Conservation (phyloP, 345 rosid species). For the Hibiscus mutabilis region DNA sequence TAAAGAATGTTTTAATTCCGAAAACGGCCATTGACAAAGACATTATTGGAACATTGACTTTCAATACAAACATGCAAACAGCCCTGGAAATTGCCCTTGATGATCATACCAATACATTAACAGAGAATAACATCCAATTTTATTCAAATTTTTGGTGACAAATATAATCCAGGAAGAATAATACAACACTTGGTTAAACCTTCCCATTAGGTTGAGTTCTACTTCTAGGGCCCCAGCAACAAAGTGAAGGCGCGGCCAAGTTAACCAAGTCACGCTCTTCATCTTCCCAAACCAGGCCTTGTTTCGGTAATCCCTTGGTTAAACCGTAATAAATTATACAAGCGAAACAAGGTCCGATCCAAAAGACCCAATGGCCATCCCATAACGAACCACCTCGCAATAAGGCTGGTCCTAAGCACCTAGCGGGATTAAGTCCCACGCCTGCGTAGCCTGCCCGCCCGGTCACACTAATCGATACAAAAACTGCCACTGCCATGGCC, state of each 20-base stretch:
- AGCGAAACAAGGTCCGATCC: constrained; percentile 40
- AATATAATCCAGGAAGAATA: neutral
- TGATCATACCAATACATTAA: neutral
- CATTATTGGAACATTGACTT: no score
- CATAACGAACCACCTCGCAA: constrained; percentile 38
- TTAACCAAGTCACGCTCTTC: neutral
- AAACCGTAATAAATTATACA: constrained; percentile 25
- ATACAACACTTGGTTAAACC: neutral
- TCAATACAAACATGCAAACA: no score
- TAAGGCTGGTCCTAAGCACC: constrained; percentile 44
- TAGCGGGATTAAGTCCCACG: constrained; percentile 40
- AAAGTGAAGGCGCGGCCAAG: neutral
- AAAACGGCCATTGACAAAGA: no score
- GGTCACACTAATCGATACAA: constrained; percentile 36
- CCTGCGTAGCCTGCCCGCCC: constrained; percentile 27
- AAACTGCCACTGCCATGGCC: constrained; percentile 25
- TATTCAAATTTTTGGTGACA: neutral
- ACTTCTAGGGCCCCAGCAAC: neutral
- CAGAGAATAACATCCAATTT: neutral
- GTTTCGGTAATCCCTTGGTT: constrained; percentile 16
- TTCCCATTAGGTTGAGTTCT: neutral
- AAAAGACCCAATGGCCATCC: constrained; percentile 46
- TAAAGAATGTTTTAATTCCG: no score
- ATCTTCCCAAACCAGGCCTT: neutral
- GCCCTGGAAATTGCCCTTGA: neutral